Conservation (phyloP, 345 rosid genomes). For the Rhizophora mangle region DNA sequence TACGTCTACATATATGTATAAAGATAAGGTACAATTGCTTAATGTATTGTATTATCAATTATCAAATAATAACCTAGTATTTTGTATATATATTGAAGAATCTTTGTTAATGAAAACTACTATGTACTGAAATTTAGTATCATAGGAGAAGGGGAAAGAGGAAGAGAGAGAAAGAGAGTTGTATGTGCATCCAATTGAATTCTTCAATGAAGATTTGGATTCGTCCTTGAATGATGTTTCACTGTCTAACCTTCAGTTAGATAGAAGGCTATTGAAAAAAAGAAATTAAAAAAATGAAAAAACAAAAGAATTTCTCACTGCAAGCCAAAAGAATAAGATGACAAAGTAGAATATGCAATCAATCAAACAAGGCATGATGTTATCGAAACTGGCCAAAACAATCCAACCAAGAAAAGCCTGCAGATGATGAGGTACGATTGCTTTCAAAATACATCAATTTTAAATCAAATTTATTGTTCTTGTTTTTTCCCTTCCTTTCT, state of each 20-base stretch:
- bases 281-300: not conserved
- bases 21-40: no score
- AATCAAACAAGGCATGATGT: constrained; percentile 34
- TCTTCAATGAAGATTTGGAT: constrained; percentile 35
- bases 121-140: no score
- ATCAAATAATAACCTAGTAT: not conserved
- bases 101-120: no score
- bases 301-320: not conserved
- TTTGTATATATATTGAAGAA: no score
- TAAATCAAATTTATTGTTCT: no score
- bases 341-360: constrained; percentile 41
- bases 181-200: constrained; percentile 23
- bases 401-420: constrained; percentile 40
- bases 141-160: no score
- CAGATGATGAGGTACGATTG: constrained; percentile 13
- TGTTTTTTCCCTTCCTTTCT: no score
- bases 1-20: not conserved
- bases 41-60: not conserved
- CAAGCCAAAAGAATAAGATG: constrained; percentile 22
- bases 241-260: constrained; percentile 32
- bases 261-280: constrained; percentile 17
- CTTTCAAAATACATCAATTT: no score
- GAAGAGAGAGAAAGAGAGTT: no score
- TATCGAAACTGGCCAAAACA: constrained; percentile 42
- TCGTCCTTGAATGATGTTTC: constrained; percentile 24